phyloP scores from a whole-genome alignment of 2,329 filamentous ascomycete species.

The Colletotrichum coccodes region DNA sequence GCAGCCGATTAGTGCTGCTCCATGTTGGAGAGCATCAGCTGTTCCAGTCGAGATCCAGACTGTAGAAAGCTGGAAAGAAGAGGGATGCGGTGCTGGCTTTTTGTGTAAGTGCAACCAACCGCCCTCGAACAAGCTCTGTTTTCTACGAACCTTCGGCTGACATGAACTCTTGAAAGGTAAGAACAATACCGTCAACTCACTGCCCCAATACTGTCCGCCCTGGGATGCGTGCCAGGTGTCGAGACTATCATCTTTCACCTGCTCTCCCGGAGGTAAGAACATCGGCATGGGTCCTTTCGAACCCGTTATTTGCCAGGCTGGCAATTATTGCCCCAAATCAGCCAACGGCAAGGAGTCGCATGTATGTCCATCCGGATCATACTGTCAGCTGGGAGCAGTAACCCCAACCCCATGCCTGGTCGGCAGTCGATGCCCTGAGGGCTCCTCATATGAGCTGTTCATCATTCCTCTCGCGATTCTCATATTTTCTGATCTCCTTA shows the following conservation, averaged over 20 bases:
- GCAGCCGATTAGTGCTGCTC: slow-evolving; percentile 47
- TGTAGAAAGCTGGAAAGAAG: slow-evolving; percentile 45
- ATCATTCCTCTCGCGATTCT: slow-evolving; percentile 55
- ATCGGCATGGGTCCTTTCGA: slow-evolving; percentile 59
- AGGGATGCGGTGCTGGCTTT: slow-evolving; percentile 53
- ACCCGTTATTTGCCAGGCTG: slow-evolving; percentile 59
- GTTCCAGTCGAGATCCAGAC: slow-evolving; percentile 52
- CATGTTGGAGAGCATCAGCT: slow-evolving; percentile 51
- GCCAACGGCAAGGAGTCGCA: slow-evolving; percentile 48
- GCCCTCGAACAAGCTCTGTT: no score
- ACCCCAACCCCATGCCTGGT: slow-evolving; percentile 57
- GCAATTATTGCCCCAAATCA: slow-evolving; percentile 57
- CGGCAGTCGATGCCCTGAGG: slow-evolving; percentile 57
- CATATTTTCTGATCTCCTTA: slow-evolving; percentile 51
- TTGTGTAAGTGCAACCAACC: slow-evolving; percentile 51
- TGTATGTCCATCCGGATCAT: slow-evolving; percentile 57
- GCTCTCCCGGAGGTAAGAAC: slow-evolving; percentile 44
- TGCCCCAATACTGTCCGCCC: slow-evolving; percentile 56
- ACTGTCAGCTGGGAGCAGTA: slow-evolving; percentile 60
- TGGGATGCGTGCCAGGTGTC: slow-evolving; percentile 47
- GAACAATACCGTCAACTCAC: slow-evolving; percentile 57
- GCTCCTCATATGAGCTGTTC: slow-evolving; percentile 52
- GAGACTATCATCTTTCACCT: slow-evolving; percentile 47
- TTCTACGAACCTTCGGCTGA: no score
- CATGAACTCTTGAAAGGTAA: no score